These are phyloP conservation scores for Parachlorella kessleri DNA, from an alignment of 139 green algal species.

Conservation along the genomic window DNA sequence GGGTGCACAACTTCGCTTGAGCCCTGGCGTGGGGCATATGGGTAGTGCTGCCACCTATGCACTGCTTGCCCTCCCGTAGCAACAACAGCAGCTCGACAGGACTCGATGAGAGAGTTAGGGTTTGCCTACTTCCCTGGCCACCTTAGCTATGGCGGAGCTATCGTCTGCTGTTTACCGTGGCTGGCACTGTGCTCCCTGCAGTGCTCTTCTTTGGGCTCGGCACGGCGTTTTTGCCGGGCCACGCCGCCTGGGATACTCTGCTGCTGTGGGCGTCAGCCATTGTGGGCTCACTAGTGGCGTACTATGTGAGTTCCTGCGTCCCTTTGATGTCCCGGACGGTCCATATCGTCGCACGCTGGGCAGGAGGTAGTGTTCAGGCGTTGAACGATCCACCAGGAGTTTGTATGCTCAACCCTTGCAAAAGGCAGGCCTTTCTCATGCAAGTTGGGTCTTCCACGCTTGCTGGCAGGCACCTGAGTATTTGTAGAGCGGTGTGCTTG, in stretches of 20 bases:
- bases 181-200: not conserved
- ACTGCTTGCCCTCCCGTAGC: not conserved
- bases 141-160: not conserved
- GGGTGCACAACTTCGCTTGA: no score
- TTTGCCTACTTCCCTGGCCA: no score
- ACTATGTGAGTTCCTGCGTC: conserved; percentile 17
- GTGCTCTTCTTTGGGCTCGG: conserved; percentile 46
- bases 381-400: no score
- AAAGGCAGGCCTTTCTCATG: no score
- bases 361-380: no score
- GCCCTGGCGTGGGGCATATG: not conserved
- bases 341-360: no score
- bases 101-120: no score
- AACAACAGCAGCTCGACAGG: not conserved
- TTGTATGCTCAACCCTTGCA: no score
- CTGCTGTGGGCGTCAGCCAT: conserved; percentile 34
- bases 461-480: no score
- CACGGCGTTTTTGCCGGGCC: conserved; percentile 35
- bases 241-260: conserved; percentile 32
- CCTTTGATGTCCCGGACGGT: no score
- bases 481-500: no score
- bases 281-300: conserved; percentile 31
- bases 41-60: not conserved
- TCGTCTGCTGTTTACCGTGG: not conserved
- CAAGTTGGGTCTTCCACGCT: no score